Evolutionary conservation across 1,284 basidiomycete genomes (phyloP), one percentile per base, ranked within the genome.

Genomic region (Marasmius sp.): DNA sequence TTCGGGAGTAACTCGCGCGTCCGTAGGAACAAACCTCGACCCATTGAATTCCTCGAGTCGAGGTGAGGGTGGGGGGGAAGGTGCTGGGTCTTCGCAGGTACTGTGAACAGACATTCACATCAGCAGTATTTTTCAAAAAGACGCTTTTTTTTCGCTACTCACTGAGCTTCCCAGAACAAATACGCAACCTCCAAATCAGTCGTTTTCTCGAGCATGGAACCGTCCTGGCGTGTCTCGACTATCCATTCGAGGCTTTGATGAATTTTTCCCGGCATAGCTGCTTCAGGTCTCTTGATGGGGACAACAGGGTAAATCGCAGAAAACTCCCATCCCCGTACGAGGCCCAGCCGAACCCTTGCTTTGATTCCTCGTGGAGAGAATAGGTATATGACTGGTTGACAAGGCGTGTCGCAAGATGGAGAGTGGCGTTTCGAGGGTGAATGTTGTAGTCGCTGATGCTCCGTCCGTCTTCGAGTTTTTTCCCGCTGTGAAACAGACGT

Each of bases 121-220:
- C 10, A 49, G 48, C 48, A 10, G 10, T 49, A 20, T 49, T 49
- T 83, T 83, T 7, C 80, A 20, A 11, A 37, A 43, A 49, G 22
- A 34, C 36, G 9, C 27, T 27, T 27, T 27, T 27, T 27, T 27
- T 27, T 27, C 27, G 27, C 27, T 27, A 64, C 67, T 47, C 47
- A 69, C 68, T 59, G 49, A 20, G 74, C 74, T 56, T 76, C 75
- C 75, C 75, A 77, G 61, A 67, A 77, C n/a, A 77, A 67, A 62
- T 76, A 76, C 2, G 69, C 59, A 14, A 72, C 67, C 56, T 72
- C 69, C 2, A 64, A 50, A 0, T 61, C 62, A 0, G 68, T 68
- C 0, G 43, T 45, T 38, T 60, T 66, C 11, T 75, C 72, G 12
- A 66, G 53, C 37, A 77, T 65, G 1, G 51, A 64, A 14, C 74